These are phyloP conservation scores for Besnoitia besnoiti DNA, from an alignment of 169 alveolate genomes.

Conservation along the genomic window DNA sequence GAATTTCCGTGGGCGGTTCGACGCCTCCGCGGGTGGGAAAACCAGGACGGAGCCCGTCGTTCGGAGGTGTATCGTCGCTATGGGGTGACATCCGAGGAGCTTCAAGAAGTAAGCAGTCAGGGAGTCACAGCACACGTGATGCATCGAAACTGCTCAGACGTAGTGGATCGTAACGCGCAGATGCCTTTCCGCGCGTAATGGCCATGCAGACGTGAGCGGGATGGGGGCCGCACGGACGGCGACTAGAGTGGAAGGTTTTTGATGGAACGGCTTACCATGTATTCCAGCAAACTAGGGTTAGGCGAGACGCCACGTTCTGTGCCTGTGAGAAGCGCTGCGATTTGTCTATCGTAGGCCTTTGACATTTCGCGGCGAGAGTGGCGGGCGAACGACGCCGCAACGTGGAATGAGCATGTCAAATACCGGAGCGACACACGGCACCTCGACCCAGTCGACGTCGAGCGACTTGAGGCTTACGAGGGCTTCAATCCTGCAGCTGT, in stretches of 20 bases:
- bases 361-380: constrained; percentile 2
- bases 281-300: too few relatives aligned
- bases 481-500: constrained; percentile 37
- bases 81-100: background rate
- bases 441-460: background rate
- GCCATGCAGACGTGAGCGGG: too few relatives aligned
- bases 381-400: background rate
- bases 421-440: background rate
- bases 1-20: constrained; percentile 6
- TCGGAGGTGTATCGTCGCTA: background rate
- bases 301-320: too few relatives aligned
- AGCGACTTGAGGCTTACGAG: constrained; percentile 5
- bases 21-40: constrained; percentile 20
- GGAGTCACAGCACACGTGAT: too few relatives aligned
- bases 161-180: too few relatives aligned
- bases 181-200: too few relatives aligned
- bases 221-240: too few relatives aligned
- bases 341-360: background rate
- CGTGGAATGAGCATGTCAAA: constrained; percentile 37
- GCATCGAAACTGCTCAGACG: too few relatives aligned
- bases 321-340: background rate
- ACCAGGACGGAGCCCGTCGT: background rate
- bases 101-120: constrained; percentile 9
- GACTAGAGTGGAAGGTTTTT: too few relatives aligned
- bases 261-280: too few relatives aligned